Percentiles rank a stretch among this genome's conserved stretches.
phyloP scores from a whole-genome alignment of 116 monocot genomes.

The Trichopus zeylanicus region DNA sequence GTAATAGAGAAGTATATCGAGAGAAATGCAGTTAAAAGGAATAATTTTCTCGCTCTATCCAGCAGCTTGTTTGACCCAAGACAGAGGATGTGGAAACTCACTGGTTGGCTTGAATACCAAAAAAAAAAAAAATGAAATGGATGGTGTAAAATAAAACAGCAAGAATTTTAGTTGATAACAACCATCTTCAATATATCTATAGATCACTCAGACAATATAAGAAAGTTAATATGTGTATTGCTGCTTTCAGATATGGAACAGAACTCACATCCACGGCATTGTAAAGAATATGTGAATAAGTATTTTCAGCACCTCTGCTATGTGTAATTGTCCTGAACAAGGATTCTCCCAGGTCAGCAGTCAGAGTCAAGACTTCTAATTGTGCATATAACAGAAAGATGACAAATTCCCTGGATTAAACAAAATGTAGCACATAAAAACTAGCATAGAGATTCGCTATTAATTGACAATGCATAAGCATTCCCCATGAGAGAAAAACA shows the following conservation, averaged over 20 bases:
- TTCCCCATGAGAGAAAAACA: background rate
- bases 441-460: background rate
- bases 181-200: no score
- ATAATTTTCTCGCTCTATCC: constrained; percentile 51
- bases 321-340: constrained; percentile 97
- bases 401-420: constrained; percentile 24
- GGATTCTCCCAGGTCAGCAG: constrained; percentile 48
- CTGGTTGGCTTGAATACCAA: constrained; percentile 61
- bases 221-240: background rate
- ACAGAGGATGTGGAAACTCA: constrained; percentile 99
- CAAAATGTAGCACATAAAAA: constrained; percentile 13
- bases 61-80: constrained; percentile 86
- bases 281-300: constrained; percentile 99
- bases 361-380: constrained; percentile 26
- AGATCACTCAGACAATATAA: constrained; percentile 59
- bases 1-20: no score
- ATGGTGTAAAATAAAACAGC: background rate
- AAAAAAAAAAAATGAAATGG: background rate
- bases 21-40: no score
- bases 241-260: constrained; percentile 3
- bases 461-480: background rate
- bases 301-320: constrained; percentile 93
- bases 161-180: background rate
- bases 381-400: constrained; percentile 28
- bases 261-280: constrained; percentile 99